A percentile compares a stretch with the other conserved stretches of the same genome.
Conservation (phyloP, 441 rosid species). For the Codiaeum variegatum region DNA sequence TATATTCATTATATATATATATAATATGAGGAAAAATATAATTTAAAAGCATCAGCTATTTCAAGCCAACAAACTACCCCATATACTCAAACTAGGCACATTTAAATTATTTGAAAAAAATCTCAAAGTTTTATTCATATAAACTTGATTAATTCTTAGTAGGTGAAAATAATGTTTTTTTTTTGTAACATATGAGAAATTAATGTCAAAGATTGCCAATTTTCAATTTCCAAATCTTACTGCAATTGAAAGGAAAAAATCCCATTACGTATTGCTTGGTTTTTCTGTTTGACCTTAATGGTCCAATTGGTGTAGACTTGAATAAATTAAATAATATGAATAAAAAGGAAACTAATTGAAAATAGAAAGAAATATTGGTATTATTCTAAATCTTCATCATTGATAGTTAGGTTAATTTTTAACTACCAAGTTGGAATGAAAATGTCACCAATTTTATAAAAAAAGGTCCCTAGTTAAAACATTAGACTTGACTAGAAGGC, state of each 20-base stretch:
- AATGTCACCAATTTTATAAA: background rate
- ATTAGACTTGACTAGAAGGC: background rate
- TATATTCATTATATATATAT: too few relatives aligned
- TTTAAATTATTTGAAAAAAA: too few relatives aligned
- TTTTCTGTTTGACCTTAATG: background rate
- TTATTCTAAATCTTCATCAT: conserved; percentile 15
- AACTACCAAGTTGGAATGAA: background rate
- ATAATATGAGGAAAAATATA: too few relatives aligned
- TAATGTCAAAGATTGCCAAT: background rate
- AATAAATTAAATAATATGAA: background rate
- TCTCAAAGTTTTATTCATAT: too few relatives aligned
- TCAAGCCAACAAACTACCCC: too few relatives aligned
- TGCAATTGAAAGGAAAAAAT: background rate
- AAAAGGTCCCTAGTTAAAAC: background rate
- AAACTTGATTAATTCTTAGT: background rate
- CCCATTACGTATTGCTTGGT: background rate
- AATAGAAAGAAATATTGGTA: background rate
- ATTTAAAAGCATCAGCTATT: too few relatives aligned
- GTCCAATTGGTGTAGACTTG: background rate
- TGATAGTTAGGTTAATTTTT: background rate
- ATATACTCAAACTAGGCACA: too few relatives aligned
- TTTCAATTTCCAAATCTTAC: background rate
- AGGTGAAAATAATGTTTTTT: too few relatives aligned
- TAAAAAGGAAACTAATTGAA: background rate
- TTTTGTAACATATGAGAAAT: background rate